These are phyloP conservation scores for Eurotiales sp. DNA, from an alignment of 2,329 filamentous ascomycete genomes.

Conservation along the genomic window DNA sequence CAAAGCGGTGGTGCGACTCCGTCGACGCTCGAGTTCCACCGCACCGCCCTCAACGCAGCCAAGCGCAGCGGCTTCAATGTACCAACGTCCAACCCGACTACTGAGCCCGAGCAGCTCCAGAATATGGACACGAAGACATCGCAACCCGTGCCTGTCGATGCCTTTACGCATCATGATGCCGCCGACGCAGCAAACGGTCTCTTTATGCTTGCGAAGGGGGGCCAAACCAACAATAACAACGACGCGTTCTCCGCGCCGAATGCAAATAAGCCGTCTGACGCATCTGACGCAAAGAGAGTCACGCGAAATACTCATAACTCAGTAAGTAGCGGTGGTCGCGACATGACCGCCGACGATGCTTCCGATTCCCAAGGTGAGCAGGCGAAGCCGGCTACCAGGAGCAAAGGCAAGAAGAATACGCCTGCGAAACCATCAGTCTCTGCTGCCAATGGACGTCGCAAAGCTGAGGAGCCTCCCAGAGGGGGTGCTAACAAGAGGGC, in stretches of 20 bases:
- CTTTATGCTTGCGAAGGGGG: slow-evolving; percentile 74
- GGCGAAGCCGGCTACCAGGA: slow-evolving; percentile 61
- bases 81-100: slow-evolving; percentile 40
- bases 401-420: slow-evolving; percentile 65
- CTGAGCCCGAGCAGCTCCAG: slow-evolving; percentile 27
- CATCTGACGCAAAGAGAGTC: slow-evolving; percentile 35
- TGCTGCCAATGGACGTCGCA: slow-evolving; percentile 66
- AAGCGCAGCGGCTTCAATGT: slow-evolving; percentile 53
- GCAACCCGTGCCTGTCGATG: slow-evolving; percentile 54
- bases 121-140: slow-evolving; percentile 30
- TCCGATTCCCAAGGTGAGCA: slow-evolving; percentile 71
- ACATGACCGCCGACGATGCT: slow-evolving; percentile 62
- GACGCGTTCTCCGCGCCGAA: slow-evolving; percentile 51
- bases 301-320: slow-evolving; percentile 44
- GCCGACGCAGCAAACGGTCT: slow-evolving; percentile 94
- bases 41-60: slow-evolving; percentile 79
- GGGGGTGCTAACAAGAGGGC: slow-evolving; percentile 72
- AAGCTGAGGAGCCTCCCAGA: slow-evolving; percentile 67
- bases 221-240: slow-evolving; percentile 54
- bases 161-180: slow-evolving; percentile 81
- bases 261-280: slow-evolving; percentile 36
- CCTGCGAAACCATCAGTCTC: slow-evolving; percentile 43
- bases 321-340: slow-evolving; percentile 59
- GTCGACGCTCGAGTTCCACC: slow-evolving; percentile 88
- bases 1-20: slow-evolving; percentile 82